phyloP scores from a whole-genome alignment of 2,329 filamentous ascomycete genomes.

The Cladosporium sp. region DNA sequence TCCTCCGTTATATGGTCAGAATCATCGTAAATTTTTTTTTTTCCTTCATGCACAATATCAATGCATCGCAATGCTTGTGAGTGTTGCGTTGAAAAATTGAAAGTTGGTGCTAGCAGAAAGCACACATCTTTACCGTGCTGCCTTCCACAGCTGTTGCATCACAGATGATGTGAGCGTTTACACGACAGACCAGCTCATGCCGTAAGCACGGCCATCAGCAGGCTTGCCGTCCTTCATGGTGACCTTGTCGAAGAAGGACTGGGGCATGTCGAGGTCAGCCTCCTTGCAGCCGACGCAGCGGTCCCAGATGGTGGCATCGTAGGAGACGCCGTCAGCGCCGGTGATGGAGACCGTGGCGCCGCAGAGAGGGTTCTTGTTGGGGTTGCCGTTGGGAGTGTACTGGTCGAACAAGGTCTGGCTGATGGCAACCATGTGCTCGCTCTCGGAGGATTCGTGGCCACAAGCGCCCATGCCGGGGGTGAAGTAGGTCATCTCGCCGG shows the following conservation, averaged over 20 bases:
- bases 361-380: constrained; percentile 68
- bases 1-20: neutral
- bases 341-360: constrained; percentile 63
- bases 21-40: neutral
- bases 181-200: constrained; percentile 41
- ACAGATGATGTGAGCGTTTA: no score
- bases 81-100: neutral
- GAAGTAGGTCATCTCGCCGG: constrained; percentile 73
- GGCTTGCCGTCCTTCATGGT: constrained; percentile 22
- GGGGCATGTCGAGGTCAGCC: constrained; percentile 57
- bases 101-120: no score
- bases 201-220: constrained; percentile 37
- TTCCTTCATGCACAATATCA: neutral
- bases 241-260: constrained; percentile 36
- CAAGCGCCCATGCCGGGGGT: constrained; percentile 65
- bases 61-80: neutral
- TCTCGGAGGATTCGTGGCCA: constrained; percentile 56
- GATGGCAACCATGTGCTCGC: constrained; percentile 65
- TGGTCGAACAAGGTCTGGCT: constrained; percentile 60
- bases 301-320: constrained; percentile 61
- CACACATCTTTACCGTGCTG: no score
- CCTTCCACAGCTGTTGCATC: no score
- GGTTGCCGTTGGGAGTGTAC: constrained; percentile 26
- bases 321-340: constrained; percentile 53
- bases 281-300: constrained; percentile 67